Conservation (phyloP, 768 basidiomycete species). For the Phanerochaete carnosa region DNA sequence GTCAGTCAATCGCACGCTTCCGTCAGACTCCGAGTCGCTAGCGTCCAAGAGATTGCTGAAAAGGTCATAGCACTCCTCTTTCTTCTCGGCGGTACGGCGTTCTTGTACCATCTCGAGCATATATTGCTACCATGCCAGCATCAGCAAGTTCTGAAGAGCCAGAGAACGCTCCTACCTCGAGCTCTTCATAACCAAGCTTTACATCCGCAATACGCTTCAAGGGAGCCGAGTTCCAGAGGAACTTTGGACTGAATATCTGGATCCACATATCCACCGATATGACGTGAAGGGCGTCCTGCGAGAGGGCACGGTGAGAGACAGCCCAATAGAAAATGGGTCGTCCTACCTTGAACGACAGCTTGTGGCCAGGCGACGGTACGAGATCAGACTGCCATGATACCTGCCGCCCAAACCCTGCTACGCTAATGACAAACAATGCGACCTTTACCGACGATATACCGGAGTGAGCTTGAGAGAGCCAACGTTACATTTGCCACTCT, state of each 20-base stretch:
- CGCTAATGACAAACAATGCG: slow-evolving; percentile 51
- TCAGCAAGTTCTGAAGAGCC: too few species aligned
- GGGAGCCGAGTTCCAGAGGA: slow-evolving; percentile 17
- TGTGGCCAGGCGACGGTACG: slow-evolving; percentile 37
- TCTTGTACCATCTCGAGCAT: slow-evolving; percentile 53
- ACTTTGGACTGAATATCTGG: slow-evolving; percentile 24
- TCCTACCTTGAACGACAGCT: slow-evolving; percentile 25
- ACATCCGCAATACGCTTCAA: slow-evolving; percentile 21
- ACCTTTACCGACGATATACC: slow-evolving; percentile 34
- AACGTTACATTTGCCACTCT: not conserved
- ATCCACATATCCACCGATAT: slow-evolving; percentile 26
- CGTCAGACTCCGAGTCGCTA: too few species aligned
- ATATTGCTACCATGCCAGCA: slow-evolving; percentile 40
- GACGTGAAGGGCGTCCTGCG: slow-evolving; percentile 24
- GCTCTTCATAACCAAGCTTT: slow-evolving; percentile 23
- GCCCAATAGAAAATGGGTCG: not conserved
- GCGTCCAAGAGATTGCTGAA: too few species aligned
- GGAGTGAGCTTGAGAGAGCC: not conserved
- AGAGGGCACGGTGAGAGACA: too few species aligned
- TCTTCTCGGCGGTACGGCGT: slow-evolving; percentile 36
- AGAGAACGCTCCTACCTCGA: slow-evolving; percentile 21
- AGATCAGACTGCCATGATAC: slow-evolving; percentile 48
- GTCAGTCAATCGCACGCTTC: too few species aligned
- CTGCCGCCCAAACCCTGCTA: slow-evolving; percentile 51
- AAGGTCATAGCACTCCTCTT: slow-evolving; percentile 45